These are phyloP conservation scores for Penicillium sp. DNA, from an alignment of 2,329 filamentous ascomycete genomes.

Conservation along the genomic window DNA sequence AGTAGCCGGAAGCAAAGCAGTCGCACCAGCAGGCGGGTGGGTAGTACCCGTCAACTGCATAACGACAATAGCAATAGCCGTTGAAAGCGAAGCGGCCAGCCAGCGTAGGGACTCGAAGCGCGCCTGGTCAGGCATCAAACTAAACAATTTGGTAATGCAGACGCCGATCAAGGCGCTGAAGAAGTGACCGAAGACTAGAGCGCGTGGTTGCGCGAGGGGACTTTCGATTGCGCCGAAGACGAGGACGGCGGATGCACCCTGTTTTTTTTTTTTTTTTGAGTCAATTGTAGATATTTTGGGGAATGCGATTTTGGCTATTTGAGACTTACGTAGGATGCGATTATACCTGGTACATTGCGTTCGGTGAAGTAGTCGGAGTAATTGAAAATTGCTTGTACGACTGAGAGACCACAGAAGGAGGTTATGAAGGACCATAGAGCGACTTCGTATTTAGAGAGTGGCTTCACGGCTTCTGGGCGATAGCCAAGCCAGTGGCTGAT, in stretches of 20 bases:
- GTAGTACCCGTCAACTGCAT: constrained; percentile 37
- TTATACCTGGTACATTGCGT: constrained; percentile 28
- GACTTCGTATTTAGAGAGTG: constrained; percentile 24
- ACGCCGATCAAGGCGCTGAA: constrained; percentile 33
- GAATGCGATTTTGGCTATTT: not conserved
- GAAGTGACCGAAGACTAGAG: constrained; percentile 37
- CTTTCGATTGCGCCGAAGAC: constrained; percentile 35
- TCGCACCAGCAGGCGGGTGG: constrained; percentile 38
- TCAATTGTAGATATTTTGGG: not conserved
- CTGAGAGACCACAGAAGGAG: constrained; percentile 29
- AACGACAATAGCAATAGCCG: constrained; percentile 28
- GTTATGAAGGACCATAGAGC: constrained; percentile 31
- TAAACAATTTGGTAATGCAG: constrained; percentile 35
- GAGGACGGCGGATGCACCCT: constrained; percentile 37
- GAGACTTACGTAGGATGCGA: constrained; percentile 29
- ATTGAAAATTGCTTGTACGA: constrained; percentile 28
- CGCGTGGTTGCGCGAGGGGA: constrained; percentile 35
- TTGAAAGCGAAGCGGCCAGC: constrained; percentile 36
- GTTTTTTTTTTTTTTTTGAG: not conserved
- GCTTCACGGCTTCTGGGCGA: constrained; percentile 23
- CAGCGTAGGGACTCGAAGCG: constrained; percentile 32
- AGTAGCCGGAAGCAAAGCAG: constrained; percentile 34
- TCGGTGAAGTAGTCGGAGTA: constrained; percentile 29
- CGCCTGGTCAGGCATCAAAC: constrained; percentile 32
- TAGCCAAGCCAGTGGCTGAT: constrained; percentile 33